phyloP scores from a whole-genome alignment of 2,329 filamentous ascomycete genomes.

The Cercospora brassicicola region DNA sequence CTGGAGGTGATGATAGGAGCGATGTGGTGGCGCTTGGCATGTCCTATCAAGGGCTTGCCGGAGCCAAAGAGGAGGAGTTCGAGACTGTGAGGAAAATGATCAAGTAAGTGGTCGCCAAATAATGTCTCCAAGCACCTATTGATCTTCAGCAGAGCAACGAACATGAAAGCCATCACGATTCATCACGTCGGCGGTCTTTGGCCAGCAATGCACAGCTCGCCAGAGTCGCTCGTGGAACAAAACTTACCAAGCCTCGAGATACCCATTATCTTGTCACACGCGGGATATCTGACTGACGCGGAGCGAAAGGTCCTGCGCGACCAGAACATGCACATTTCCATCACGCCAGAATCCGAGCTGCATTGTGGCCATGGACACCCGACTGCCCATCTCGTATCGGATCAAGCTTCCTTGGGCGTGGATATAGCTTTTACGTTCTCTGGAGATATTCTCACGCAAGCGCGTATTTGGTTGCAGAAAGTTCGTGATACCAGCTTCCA shows the following conservation, averaged over 20 bases:
- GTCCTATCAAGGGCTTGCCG: conserved; percentile 8
- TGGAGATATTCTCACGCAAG: conserved; percentile 48
- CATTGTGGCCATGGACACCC: conserved; percentile 58
- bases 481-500: conserved; percentile 30
- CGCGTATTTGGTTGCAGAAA: conserved; percentile 56
- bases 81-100: conserved; percentile 12
- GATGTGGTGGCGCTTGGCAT: conserved; percentile 7
- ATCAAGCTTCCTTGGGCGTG: conserved; percentile 46
- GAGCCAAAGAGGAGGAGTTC: conserved; percentile 11
- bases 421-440: conserved; percentile 29
- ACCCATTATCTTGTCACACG: conserved; percentile 57
- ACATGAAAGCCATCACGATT: conserved; percentile 16
- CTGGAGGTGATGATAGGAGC: background rate
- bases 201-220: conserved; percentile 39
- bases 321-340: conserved; percentile 56
- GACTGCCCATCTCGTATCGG: conserved; percentile 46
- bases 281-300: conserved; percentile 45
- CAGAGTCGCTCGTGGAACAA: conserved; percentile 42
- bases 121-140: background rate
- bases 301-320: conserved; percentile 49
- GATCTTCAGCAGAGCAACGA: background rate
- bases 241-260: conserved; percentile 47
- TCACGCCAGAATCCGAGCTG: conserved; percentile 61
- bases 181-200: conserved; percentile 16
- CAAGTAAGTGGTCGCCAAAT: background rate